phyloP scores from a whole-genome alignment of 768 basidiomycete species.

The Hygrocybe coccinea region DNA sequence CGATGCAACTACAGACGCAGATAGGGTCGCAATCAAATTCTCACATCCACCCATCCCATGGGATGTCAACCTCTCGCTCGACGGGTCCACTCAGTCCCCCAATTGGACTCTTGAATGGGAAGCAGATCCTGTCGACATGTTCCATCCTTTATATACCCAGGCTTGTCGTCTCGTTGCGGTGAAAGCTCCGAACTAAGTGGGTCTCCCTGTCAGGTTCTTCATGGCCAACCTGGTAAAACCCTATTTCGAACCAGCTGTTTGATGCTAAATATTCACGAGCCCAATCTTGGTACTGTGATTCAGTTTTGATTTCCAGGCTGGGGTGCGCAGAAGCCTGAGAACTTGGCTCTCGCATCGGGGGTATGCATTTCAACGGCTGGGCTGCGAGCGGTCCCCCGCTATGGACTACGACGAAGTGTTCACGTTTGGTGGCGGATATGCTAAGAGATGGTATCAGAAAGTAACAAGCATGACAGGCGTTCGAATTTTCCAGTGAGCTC shows the following conservation, averaged over 20 bases:
- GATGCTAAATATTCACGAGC: neutral
- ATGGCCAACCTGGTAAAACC: neutral
- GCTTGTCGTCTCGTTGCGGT: neutral
- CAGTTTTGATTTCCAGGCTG: neutral
- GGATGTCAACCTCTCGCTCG: neutral
- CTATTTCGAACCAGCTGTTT: neutral
- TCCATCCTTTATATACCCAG: neutral
- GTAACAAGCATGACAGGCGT: too few species aligned
- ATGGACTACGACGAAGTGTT: neutral
- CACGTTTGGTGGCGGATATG: neutral
- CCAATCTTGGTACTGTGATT: neutral
- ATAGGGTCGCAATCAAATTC: slow-evolving; percentile 8
- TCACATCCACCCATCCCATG: slow-evolving; percentile 7
- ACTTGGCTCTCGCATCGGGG: neutral
- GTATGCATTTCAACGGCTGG: neutral
- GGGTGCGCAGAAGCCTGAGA: neutral
- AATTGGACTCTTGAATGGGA: slow-evolving; percentile 3
- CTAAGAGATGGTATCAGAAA: neutral
- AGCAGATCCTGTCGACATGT: neutral
- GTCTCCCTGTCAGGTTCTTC: neutral
- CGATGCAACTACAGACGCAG: neutral
- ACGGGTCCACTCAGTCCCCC: neutral
- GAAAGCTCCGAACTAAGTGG: neutral
- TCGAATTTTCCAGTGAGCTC: too few species aligned
- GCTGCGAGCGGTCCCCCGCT: neutral